A percentile compares a stretch with the other conserved stretches of the same genome.
These are phyloP conservation scores for Suillus luteus DNA, from an alignment of 768 basidiomycete genomes.

Conservation along the genomic window DNA sequence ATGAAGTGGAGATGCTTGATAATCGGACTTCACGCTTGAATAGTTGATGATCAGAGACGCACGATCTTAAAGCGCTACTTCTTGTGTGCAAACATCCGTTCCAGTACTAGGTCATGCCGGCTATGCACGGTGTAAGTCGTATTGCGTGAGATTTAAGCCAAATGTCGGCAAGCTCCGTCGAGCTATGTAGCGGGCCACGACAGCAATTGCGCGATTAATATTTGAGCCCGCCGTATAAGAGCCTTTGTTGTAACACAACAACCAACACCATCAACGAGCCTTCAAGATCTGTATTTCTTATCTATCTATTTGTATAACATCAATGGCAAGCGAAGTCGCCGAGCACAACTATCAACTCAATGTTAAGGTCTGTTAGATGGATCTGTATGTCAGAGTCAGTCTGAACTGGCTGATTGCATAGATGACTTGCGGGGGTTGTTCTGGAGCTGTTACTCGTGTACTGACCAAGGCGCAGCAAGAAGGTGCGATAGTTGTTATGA, in stretches of 20 bases:
- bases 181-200: background rate
- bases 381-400: background rate
- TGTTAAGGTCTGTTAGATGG: constrained; percentile 61
- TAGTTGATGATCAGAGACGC: background rate
- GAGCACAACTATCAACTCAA: constrained; percentile 65
- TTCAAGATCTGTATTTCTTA: constrained; percentile 3
- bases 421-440: constrained; percentile 91
- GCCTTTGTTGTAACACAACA: constrained; percentile 5
- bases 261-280: background rate
- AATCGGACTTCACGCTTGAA: constrained; percentile 23
- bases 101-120: background rate
- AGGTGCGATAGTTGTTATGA: constrained; percentile 20
- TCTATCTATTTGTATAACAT: constrained; percentile 2
- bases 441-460: constrained; percentile 76
- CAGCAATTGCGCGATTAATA: constrained; percentile 16
- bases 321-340: background rate
- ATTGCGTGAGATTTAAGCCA: constrained; percentile 21
- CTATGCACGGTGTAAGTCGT: background rate
- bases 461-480: constrained; percentile 64
- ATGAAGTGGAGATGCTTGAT: constrained; percentile 70
- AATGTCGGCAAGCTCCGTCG: constrained; percentile 13
- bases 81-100: background rate
- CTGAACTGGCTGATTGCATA: constrained; percentile 29
- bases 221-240: background rate
- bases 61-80: constrained; percentile 1